These are phyloP conservation scores for Prototheca cutis DNA, from an alignment of 163 green algal species.

Conservation along the genomic window DNA sequence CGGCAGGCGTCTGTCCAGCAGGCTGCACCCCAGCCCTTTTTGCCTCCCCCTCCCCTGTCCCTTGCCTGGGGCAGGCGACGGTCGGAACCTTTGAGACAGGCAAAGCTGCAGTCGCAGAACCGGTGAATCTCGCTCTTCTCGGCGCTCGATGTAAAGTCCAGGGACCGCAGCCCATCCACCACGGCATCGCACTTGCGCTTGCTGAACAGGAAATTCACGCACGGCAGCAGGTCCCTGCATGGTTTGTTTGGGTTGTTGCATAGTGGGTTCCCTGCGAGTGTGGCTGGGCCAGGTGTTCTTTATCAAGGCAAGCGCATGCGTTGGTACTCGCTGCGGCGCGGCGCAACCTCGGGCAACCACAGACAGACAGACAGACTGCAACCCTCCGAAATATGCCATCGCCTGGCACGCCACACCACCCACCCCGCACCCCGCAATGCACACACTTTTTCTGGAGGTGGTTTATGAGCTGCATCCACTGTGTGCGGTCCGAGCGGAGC, in stretches of 20 bases:
- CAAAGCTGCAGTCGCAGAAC: constrained; percentile 57
- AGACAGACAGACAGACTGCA: too few relatives aligned
- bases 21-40: too few relatives aligned
- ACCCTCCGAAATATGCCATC: too few relatives aligned
- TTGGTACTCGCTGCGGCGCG: too few relatives aligned
- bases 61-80: constrained; percentile 70
- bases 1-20: too few relatives aligned
- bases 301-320: too few relatives aligned
- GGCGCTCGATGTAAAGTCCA: constrained; percentile 64
- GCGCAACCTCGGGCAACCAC: too few relatives aligned
- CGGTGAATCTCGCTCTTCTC: constrained; percentile 77
- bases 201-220: constrained; percentile 86
- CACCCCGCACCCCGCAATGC: neutral
- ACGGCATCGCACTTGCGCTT: constrained; percentile 68
- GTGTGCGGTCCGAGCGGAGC: constrained; percentile 42
- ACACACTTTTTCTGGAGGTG: constrained; percentile 54
- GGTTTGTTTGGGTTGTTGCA: too few relatives aligned
- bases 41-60: too few relatives aligned
- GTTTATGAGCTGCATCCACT: constrained; percentile 66
- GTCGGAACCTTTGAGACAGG: constrained; percentile 67
- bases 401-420: neutral
- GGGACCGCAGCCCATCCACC: constrained; percentile 25
- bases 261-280: too few relatives aligned
- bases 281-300: too few relatives aligned
- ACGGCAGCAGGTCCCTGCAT: constrained; percentile 60